Conservation (phyloP, 2,329 filamentous ascomycete species). For the Thelonectria discophora region DNA sequence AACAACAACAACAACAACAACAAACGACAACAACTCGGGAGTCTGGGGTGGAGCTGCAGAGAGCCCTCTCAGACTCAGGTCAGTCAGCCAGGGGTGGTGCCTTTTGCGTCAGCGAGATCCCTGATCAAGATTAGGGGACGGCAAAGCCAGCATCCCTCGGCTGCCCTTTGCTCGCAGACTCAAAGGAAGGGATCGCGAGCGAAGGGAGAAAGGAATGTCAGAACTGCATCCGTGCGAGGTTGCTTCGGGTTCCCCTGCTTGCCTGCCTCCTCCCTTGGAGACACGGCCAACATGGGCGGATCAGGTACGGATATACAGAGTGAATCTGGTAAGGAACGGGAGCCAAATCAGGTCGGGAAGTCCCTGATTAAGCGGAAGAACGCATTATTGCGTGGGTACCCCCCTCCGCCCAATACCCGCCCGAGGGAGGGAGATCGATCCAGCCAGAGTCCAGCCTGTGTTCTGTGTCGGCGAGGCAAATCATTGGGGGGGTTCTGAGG, state of each 20-base stretch:
- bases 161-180: constrained; percentile 5
- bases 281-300: constrained; percentile 14
- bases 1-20: constrained; percentile 28
- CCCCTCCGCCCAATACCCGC: constrained; percentile 16
- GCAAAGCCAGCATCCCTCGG: constrained; percentile 24
- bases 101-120: constrained; percentile 41
- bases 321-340: constrained; percentile 5
- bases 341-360: constrained; percentile 20
- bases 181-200: neutral
- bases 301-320: constrained; percentile 15
- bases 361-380: constrained; percentile 18
- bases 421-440: constrained; percentile 3
- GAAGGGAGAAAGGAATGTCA: constrained; percentile 13
- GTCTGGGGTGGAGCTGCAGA: constrained; percentile 18
- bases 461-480: neutral
- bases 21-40: constrained; percentile 22
- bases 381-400: constrained; percentile 10
- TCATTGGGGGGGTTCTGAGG: neutral
- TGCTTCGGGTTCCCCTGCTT: constrained; percentile 27
- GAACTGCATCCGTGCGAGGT: constrained; percentile 22
- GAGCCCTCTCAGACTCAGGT: constrained; percentile 36
- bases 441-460: neutral
- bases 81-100: constrained; percentile 30
- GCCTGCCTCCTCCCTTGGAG: constrained; percentile 11
- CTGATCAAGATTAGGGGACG: constrained; percentile 39